Base-by-base conservation (phyloP, 208 protist species). In the Histomonas meleagridis region DNA sequence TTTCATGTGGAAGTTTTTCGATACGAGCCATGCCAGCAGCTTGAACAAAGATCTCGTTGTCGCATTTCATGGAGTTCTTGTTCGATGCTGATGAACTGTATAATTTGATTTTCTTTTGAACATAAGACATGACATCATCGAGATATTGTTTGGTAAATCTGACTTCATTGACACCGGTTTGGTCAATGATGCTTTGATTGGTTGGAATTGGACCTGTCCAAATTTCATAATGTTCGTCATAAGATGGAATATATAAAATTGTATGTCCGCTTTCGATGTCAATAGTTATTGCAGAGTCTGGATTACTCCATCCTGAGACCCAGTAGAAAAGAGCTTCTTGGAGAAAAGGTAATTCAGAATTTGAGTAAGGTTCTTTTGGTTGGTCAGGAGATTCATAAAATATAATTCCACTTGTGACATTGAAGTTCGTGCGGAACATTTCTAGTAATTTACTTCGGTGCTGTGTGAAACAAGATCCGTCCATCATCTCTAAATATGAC, bases 1-100 rank as follows among this genome's bases (percentile, higher is more conserved):
- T 38, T 35, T 92, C 92, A 26, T 69, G 43, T 62, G 69, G 55
- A 32, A 62, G 53, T 35, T 92, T 92, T 0, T 69, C 69, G 23
- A 62, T 48, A 48, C 92, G 76, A 4, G 26, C 40, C 40, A n/a
- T n/a, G n/a, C n/a, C n/a, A n/a, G n/a, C n/a, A n/a, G n/a, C n/a
- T n/a, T n/a, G n/a, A n/a, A n/a, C n/a, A n/a, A n/a, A n/a, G n/a
- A n/a, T n/a, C n/a, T n/a, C n/a, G n/a, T n/a, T n/a, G n/a, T n/a
- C n/a, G n/a, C n/a, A n/a, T n/a, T n/a, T n/a, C n/a, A n/a, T n/a
- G n/a, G n/a, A n/a, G n/a, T n/a, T n/a, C n/a, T n/a, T n/a, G n/a
- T n/a, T n/a, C n/a, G n/a, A n/a, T n/a, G n/a, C n/a, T n/a, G n/a
- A n/a, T n/a, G n/a, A n/a, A n/a, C n/a, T n/a, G n/a, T n/a, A n/a